These are phyloP conservation scores for Kurtzmaniella cleridarum DNA, from an alignment of 805 yeast species.

Conservation along the genomic window DNA sequence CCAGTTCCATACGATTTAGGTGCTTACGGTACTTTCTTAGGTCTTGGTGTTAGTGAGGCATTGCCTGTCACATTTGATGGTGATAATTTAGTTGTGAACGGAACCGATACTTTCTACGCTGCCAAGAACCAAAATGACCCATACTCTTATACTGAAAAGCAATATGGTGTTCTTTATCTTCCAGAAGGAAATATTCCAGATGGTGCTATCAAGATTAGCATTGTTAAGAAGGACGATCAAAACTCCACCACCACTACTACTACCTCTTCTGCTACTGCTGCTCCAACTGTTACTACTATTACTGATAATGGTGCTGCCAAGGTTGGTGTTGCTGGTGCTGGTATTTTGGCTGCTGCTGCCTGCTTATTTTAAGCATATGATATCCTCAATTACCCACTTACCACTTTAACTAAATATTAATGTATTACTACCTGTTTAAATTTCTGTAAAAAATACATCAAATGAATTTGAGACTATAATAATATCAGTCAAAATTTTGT, in stretches of 20 bases:
- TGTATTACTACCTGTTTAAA: too few relatives aligned
- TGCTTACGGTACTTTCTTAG: background rate
- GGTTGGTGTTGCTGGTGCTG: background rate
- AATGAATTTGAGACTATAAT: too few relatives aligned
- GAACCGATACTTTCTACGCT: slow-evolving; percentile 29
- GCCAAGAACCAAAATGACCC: slow-evolving; percentile 42
- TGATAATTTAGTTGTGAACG: slow-evolving; percentile 22
- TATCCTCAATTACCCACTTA: too few relatives aligned
- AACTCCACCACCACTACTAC: background rate
- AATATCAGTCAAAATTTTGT: too few relatives aligned
- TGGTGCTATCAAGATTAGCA: background rate
- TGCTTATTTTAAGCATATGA: background rate
- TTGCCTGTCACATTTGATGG: slow-evolving; percentile 6
- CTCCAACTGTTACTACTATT: background rate
- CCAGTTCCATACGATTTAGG: background rate
- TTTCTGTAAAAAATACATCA: too few relatives aligned
- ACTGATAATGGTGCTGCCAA: background rate
- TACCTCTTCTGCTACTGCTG: background rate
- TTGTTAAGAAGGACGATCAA: background rate
- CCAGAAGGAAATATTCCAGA: background rate
- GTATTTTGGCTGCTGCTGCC: background rate
- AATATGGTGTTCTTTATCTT: background rate
- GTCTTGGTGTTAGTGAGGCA: background rate
- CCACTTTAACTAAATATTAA: too few relatives aligned
- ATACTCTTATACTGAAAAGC: slow-evolving; percentile 27